A percentile compares a stretch with the other conserved stretches of the same genome.
phyloP scores from a whole-genome alignment of 2,329 filamentous ascomycete genomes.

The Dryadomyces quercus-mongolicae region DNA sequence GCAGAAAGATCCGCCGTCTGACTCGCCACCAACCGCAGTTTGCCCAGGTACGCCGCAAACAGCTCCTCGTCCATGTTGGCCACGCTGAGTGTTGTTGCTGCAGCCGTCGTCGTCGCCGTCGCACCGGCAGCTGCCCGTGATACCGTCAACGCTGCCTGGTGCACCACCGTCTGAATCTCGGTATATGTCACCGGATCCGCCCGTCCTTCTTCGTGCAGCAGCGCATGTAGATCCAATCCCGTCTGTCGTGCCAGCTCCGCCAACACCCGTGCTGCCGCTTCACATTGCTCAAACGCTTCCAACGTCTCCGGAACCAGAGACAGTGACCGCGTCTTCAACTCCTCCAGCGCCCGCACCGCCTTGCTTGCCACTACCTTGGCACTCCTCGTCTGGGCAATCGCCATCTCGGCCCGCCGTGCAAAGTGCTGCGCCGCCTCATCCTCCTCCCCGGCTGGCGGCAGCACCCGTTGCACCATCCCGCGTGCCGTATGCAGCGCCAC shows the following conservation, averaged over 20 bases:
- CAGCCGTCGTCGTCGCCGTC: not conserved
- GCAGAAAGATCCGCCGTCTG: conserved; percentile 60
- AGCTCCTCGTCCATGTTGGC: conserved; percentile 40
- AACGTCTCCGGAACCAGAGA: conserved; percentile 57
- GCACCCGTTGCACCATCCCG: conserved; percentile 52
- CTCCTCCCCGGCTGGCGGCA: conserved; percentile 46
- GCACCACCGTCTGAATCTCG: conserved; percentile 55
- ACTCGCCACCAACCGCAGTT: conserved; percentile 50
- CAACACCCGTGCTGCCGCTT: conserved; percentile 51
- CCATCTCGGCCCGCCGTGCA: conserved; percentile 54
- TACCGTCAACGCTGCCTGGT: conserved; percentile 31
- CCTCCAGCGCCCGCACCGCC: conserved; percentile 62
- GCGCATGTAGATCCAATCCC: conserved; percentile 50
- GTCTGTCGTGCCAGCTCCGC: conserved; percentile 54
- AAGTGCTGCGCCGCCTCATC: conserved; percentile 58
- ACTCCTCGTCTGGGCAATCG: conserved; percentile 66
- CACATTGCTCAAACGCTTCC: conserved; percentile 58
- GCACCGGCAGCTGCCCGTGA: conserved; percentile 28
- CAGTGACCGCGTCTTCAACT: conserved; percentile 64
- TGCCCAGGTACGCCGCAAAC: conserved; percentile 55
- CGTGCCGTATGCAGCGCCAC: conserved; percentile 52
- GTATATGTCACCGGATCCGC: conserved; percentile 48
- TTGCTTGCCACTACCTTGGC: conserved; percentile 76
- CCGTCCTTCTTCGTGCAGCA: conserved; percentile 62
- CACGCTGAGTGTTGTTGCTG: not conserved